Percentiles rank a stretch among this genome's conserved stretches.
Conservation (phyloP, 164 flowering plant genomes). For the Magnolia officinalis region DNA sequence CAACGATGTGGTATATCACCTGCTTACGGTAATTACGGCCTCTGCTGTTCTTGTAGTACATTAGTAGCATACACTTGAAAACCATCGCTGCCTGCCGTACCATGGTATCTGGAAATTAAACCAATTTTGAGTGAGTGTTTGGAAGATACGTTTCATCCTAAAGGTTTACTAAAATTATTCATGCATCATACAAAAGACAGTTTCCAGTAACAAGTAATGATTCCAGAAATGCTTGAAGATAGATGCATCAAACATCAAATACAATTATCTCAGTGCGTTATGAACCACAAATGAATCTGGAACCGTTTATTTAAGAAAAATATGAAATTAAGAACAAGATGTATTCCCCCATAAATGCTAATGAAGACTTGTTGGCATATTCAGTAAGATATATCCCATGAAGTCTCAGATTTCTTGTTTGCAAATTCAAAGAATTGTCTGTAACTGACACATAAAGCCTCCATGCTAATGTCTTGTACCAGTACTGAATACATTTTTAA, state of each 20-base stretch:
- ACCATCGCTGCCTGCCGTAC: constrained; percentile 90
- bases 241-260: neutral
- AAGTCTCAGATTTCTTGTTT: no score
- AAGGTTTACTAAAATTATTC: neutral
- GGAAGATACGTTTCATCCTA: neutral
- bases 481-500: neutral
- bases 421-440: no score
- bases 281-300: no score
- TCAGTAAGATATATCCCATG: no score
- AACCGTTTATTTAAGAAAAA: no score
- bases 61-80: constrained; percentile 62
- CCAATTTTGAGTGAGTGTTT: constrained; percentile 3
- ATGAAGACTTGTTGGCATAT: no score
- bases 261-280: no score
- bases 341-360: no score
- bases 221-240: neutral
- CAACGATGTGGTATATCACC: constrained; percentile 32
- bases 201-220: neutral
- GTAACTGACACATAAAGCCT: no score
- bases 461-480: neutral
- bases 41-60: constrained; percentile 83
- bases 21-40: constrained; percentile 87
- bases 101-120: constrained; percentile 65
- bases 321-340: no score
- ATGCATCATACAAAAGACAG: neutral